Conservation (phyloP, 176 grass and related monocot genomes). For the Oropetium thomaeum region DNA sequence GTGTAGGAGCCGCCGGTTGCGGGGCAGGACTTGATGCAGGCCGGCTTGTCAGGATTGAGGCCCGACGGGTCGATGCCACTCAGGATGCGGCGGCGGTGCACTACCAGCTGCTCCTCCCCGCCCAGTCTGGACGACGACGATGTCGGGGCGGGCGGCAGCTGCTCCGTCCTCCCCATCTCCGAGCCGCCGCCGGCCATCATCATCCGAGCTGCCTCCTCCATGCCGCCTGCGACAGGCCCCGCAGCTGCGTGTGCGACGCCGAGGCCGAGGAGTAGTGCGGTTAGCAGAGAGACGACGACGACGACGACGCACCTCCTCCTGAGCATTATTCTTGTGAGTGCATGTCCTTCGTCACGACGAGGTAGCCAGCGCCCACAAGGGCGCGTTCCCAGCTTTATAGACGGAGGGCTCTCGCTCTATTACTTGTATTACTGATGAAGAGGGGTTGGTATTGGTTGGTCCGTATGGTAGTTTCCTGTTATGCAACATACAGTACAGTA, state of each 20-base stretch:
- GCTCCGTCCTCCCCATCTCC: too few relatives aligned
- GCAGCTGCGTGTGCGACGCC: neutral
- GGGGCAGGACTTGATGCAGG: slow-evolving; percentile 13
- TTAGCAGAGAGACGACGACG: neutral
- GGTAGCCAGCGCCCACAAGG: too few relatives aligned
- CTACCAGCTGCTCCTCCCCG: neutral
- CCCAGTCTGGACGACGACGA: too few relatives aligned
- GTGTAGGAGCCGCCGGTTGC: slow-evolving; percentile 9
- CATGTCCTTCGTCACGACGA: too few relatives aligned
- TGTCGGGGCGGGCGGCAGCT: too few relatives aligned
- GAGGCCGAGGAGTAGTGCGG: neutral
- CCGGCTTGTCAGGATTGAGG: neutral
- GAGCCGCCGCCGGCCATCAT: too few relatives aligned
- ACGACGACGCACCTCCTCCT: too few relatives aligned
- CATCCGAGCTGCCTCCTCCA: too few relatives aligned
- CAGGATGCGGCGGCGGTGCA: slow-evolving; percentile 43
- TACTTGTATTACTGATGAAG: neutral
- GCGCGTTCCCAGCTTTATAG: neutral
- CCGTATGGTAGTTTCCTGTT: neutral
- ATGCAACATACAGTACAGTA: neutral
- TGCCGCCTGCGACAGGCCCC: neutral
- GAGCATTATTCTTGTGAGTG: too few relatives aligned
- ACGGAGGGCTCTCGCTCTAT: neutral
- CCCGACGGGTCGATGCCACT: neutral
- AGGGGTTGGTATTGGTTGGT: slow-evolving; percentile 2